These are phyloP conservation scores for Peronosclerospora sorghi DNA, from an alignment of 352 stramenopile species.

Conservation along the genomic window DNA sequence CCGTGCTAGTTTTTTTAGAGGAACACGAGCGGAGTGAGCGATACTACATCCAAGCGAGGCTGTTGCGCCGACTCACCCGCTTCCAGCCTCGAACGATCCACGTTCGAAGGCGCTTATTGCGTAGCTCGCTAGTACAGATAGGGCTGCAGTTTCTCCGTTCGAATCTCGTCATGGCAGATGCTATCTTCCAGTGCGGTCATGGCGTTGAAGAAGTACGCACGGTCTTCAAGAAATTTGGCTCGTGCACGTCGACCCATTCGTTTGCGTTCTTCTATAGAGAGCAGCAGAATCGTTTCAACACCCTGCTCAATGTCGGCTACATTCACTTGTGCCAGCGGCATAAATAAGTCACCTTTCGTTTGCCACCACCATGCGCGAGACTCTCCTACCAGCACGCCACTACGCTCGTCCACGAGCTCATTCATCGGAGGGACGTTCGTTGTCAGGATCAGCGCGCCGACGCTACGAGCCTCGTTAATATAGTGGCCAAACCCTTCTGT, in stretches of 20 bases:
- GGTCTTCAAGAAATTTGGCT: slow-evolving; percentile 65
- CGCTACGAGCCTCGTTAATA: slow-evolving; percentile 76
- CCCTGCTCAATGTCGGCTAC: slow-evolving; percentile 52
- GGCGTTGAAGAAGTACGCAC: slow-evolving; percentile 69
- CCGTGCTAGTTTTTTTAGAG: too few species aligned
- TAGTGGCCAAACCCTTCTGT: slow-evolving; percentile 79
- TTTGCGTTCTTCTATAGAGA: slow-evolving; percentile 62
- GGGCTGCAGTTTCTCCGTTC: slow-evolving; percentile 59
- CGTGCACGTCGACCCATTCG: slow-evolving; percentile 58
- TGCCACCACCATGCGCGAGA: slow-evolving; percentile 67
- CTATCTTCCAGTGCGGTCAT: slow-evolving; percentile 72
- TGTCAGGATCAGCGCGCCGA: slow-evolving; percentile 60
- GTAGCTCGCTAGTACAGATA: slow-evolving; percentile 53
- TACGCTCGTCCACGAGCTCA: slow-evolving; percentile 64
- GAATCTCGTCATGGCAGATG: slow-evolving; percentile 70
- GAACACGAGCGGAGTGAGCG: too few species aligned
- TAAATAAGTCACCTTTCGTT: slow-evolving; percentile 76
- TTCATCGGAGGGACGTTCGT: slow-evolving; percentile 79
- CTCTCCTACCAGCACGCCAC: slow-evolving; percentile 53
- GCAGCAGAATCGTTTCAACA: slow-evolving; percentile 56
- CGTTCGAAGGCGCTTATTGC: slow-evolving; percentile 4
- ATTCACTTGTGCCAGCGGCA: slow-evolving; percentile 56
- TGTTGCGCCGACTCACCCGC: slow-evolving; percentile 7
- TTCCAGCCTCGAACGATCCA: slow-evolving; percentile 24
- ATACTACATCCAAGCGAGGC: slow-evolving; percentile 21